phyloP scores from a whole-genome alignment of 2,329 filamentous ascomycete species.

The Pseudocercospora fijiensis region DNA sequence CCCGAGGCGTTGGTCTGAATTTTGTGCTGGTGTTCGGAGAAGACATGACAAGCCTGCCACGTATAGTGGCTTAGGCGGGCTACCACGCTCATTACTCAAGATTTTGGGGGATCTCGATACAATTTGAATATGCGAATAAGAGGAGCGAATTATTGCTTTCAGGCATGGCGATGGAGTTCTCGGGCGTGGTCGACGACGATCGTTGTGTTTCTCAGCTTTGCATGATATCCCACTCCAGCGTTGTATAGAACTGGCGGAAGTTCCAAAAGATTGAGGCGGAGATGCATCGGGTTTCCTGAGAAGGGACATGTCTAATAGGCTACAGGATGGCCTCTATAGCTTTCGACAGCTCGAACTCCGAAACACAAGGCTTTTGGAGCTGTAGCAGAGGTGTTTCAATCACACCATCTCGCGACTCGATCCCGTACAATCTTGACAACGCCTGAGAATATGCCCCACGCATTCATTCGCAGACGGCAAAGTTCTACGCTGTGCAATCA shows the following conservation, averaged over 20 bases:
- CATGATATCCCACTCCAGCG: slow-evolving; percentile 1
- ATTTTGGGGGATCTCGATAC: neutral
- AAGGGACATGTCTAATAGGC: neutral
- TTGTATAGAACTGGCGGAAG: neutral
- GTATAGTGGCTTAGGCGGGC: neutral
- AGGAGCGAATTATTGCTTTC: neutral
- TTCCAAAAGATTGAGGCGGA: neutral
- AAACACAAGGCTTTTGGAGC: neutral
- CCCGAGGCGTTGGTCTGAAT: neutral
- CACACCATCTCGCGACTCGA: neutral
- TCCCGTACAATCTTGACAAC: too few species aligned
- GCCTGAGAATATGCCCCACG: slow-evolving; percentile 12
- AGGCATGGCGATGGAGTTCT: neutral
- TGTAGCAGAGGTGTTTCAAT: neutral
- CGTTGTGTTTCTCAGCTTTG: neutral
- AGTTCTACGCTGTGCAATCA: slow-evolving; percentile 18
- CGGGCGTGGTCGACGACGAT: neutral
- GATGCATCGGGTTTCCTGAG: neutral
- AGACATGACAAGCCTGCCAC: neutral
- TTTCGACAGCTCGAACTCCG: neutral
- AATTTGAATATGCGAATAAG: neutral
- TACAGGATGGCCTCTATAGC: neutral
- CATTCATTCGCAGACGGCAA: slow-evolving; percentile 17
- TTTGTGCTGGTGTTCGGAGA: slow-evolving; percentile 8
- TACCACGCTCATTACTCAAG: neutral